Conservation (phyloP, 352 stramenopile genomes). For the Discostella stelligera region DNA sequence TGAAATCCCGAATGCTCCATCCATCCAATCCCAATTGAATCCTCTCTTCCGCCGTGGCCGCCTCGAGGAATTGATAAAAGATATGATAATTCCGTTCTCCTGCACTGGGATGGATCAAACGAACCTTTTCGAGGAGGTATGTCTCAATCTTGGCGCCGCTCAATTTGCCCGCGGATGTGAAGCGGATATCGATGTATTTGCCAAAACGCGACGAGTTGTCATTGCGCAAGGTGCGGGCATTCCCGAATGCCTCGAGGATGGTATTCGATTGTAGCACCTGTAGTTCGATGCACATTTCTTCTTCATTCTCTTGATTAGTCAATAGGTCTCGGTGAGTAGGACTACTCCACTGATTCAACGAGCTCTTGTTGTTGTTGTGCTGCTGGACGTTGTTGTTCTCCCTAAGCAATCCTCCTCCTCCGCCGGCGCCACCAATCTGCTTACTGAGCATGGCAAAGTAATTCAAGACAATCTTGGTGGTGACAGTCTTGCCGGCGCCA, state of each 20-base stretch:
- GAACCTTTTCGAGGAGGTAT: constrained; percentile 98
- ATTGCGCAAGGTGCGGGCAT: constrained; percentile 95
- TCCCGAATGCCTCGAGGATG: constrained; percentile 96
- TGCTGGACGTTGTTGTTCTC: background rate
- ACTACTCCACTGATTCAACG: background rate
- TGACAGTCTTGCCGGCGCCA: constrained; percentile 95
- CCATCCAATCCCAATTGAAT: constrained; percentile 26
- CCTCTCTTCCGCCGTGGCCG: constrained; percentile 13
- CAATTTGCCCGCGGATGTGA: constrained; percentile 58
- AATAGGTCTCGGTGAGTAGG: too few relatives aligned
- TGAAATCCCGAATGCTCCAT: constrained; percentile 50
- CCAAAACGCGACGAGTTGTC: constrained; percentile 96
- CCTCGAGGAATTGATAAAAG: constrained; percentile 93
- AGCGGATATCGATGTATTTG: constrained; percentile 97
- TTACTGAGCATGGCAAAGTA: constrained; percentile 88
- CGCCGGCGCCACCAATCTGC: background rate
- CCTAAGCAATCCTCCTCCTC: constrained; percentile 2
- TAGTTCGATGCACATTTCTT: constrained; percentile 39
- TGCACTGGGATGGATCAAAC: constrained; percentile 90
- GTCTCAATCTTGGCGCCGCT: constrained; percentile 85
- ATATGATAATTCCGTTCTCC: constrained; percentile 98
- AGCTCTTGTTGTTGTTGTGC: background rate
- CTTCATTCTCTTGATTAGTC: background rate
- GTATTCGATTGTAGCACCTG: constrained; percentile 84
- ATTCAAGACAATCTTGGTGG: constrained; percentile 94